Percentiles rank a stretch among this genome's conserved stretches.
Conservation (phyloP, 2,329 filamentous ascomycete genomes). For the Pseudogymnoascus sp. region DNA sequence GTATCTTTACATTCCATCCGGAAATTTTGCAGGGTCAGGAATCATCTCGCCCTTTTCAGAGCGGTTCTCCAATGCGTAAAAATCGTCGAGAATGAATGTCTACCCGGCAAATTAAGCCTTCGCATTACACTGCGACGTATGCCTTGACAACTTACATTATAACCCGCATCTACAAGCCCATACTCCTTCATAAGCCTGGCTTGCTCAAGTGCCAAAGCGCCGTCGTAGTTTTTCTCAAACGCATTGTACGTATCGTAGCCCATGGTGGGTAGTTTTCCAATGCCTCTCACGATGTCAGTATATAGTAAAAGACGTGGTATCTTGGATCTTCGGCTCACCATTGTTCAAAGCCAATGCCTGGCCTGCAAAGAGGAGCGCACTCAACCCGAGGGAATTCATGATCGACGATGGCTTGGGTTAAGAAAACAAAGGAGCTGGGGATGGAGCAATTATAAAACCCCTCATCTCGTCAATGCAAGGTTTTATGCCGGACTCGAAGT, state of each 20-base stretch:
- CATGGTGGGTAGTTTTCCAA: not conserved
- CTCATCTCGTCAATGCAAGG: not conserved
- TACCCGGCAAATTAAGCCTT: not conserved
- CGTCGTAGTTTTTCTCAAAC: not conserved
- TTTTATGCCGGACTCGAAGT: not conserved
- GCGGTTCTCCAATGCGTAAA: conserved; percentile 1
- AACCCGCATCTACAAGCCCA: conserved; percentile 3
- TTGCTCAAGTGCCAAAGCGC: not conserved
- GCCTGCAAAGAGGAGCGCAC: not conserved
- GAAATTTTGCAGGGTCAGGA: not conserved
- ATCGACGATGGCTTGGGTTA: not conserved
- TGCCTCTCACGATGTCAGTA: not conserved
- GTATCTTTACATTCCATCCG: not conserved
- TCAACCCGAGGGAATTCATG: not conserved
- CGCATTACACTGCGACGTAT: not conserved
- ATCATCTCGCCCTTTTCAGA: not conserved
- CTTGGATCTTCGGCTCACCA: not conserved
- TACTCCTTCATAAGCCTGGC: not conserved
- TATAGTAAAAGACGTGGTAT: not conserved
- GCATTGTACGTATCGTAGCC: not conserved
- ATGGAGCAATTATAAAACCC: not conserved
- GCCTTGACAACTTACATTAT: not conserved
- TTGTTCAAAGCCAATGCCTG: not conserved
- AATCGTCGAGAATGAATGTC: not conserved
- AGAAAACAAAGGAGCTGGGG: not conserved